phyloP scores from a whole-genome alignment of 2,329 filamentous ascomycete genomes.

The Aureobasidium sp. region DNA sequence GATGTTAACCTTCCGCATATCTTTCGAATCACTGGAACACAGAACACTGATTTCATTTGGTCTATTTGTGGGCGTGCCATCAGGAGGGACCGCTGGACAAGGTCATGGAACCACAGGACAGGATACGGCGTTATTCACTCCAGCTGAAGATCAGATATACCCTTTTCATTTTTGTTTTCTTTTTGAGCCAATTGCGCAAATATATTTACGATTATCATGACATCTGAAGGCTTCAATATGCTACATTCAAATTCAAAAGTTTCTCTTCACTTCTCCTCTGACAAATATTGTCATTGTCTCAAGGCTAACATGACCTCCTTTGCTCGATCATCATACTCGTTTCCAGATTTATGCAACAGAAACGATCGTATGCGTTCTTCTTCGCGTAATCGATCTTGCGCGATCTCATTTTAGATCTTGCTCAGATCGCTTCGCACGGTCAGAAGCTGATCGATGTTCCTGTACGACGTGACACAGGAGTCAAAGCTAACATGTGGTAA shows the following conservation, averaged over 20 bases:
- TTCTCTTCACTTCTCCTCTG: background rate
- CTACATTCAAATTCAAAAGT: background rate
- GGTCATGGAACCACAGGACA: background rate
- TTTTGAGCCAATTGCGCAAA: background rate
- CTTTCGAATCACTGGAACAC: background rate
- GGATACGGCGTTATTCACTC: background rate
- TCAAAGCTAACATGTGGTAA: constrained; percentile 7
- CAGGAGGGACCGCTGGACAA: background rate
- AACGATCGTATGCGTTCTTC: background rate
- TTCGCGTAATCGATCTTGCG: background rate
- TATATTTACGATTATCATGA: background rate
- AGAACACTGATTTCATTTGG: background rate
- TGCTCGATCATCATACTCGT: too few relatives aligned
- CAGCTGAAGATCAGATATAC: background rate
- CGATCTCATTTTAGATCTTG: background rate
- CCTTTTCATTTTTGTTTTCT: background rate
- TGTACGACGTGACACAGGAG: constrained; percentile 2
- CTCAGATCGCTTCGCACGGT: background rate
- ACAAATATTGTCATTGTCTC: background rate
- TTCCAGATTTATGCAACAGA: background rate
- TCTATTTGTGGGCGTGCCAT: background rate
- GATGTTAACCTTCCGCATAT: background rate
- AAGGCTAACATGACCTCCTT: background rate
- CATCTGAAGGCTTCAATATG: background rate
- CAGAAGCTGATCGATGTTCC: background rate